These are phyloP conservation scores for Pulveroboletus sp. DNA, from an alignment of 768 basidiomycete genomes.

Conservation along the genomic window DNA sequence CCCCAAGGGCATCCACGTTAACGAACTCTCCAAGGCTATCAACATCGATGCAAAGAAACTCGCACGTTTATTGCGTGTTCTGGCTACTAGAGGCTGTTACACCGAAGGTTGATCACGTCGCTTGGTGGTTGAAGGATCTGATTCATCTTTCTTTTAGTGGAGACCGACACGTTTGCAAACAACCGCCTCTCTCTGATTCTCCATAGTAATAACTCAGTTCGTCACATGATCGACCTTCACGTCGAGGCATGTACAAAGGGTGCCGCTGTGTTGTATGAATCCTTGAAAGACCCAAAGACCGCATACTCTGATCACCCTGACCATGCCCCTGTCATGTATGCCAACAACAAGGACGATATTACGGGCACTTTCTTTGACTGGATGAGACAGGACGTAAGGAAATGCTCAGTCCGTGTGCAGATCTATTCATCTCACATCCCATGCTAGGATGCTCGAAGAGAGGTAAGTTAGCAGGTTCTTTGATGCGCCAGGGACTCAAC, in stretches of 20 bases:
- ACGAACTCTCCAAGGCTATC: constrained; percentile 22
- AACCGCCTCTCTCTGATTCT: constrained; percentile 32
- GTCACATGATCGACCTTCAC: constrained; percentile 18
- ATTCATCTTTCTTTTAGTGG: constrained; percentile 17
- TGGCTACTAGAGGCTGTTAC: constrained; percentile 29
- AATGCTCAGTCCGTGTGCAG: background rate
- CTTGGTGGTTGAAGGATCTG: background rate
- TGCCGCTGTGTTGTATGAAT: constrained; percentile 22
- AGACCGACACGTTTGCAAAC: constrained; percentile 30
- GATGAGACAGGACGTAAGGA: constrained; percentile 20
- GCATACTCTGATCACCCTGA: constrained; percentile 18
- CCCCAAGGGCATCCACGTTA: constrained; percentile 30
- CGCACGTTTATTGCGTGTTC: constrained; percentile 26
- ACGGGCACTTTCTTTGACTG: constrained; percentile 23
- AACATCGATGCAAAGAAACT: constrained; percentile 26
- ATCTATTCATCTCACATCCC: background rate
- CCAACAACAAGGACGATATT: constrained; percentile 15
- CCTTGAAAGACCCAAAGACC: constrained; percentile 20
- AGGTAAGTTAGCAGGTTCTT: constrained; percentile 6
- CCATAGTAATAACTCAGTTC: constrained; percentile 19
- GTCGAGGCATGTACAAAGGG: constrained; percentile 16
- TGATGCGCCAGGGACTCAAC: background rate
- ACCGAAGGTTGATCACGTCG: constrained; percentile 25
- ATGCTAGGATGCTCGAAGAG: constrained; percentile 15
- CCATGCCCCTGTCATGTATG: constrained; percentile 20